A percentile compares a stretch with the other conserved stretches of the same genome.
These are phyloP conservation scores for Pseudogymnoascus sp. DNA, from an alignment of 2,329 filamentous ascomycete genomes.

Conservation along the genomic window DNA sequence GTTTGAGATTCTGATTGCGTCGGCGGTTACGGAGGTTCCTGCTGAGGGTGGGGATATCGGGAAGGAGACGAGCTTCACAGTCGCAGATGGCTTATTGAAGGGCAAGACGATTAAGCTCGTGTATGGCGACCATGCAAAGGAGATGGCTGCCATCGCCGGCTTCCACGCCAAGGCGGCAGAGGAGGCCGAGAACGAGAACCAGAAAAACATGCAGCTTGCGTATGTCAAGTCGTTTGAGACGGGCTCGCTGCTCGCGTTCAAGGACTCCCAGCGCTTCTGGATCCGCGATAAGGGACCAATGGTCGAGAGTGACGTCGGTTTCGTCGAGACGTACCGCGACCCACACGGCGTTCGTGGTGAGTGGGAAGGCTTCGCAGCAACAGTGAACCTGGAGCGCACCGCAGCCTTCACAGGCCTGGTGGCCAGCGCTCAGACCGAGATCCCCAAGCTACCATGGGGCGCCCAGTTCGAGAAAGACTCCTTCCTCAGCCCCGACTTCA, in stretches of 20 bases:
- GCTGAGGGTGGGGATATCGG: slow-evolving; percentile 60
- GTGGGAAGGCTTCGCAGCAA: slow-evolving; percentile 77
- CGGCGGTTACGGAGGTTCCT: slow-evolving; percentile 54
- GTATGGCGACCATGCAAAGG: slow-evolving; percentile 65
- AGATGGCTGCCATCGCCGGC: slow-evolving; percentile 62
- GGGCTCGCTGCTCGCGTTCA: slow-evolving; percentile 70
- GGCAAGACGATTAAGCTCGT: slow-evolving; percentile 64
- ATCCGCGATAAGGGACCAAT: slow-evolving; percentile 74
- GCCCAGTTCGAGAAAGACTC: slow-evolving; percentile 92
- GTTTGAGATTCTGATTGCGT: slow-evolving; percentile 70
- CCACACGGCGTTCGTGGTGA: slow-evolving; percentile 74
- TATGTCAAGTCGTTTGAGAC: slow-evolving; percentile 69
- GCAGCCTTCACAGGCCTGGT: slow-evolving; percentile 81
- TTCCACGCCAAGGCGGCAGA: slow-evolving; percentile 61
- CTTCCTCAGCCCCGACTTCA: slow-evolving; percentile 93
- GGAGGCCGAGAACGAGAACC: slow-evolving; percentile 64
- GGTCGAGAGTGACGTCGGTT: slow-evolving; percentile 75
- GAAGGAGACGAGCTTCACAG: slow-evolving; percentile 52
- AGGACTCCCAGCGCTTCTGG: slow-evolving; percentile 74
- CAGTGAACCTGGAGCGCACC: slow-evolving; percentile 87
- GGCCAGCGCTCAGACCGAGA: slow-evolving; percentile 69
- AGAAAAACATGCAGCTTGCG: slow-evolving; percentile 64
- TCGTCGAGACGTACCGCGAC: slow-evolving; percentile 80
- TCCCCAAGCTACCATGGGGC: slow-evolving; percentile 82
- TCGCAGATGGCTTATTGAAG: slow-evolving; percentile 52